Evolutionary conservation across 768 basidiomycete genomes (phyloP).

Genomic region (Tulasnella sp.): DNA sequence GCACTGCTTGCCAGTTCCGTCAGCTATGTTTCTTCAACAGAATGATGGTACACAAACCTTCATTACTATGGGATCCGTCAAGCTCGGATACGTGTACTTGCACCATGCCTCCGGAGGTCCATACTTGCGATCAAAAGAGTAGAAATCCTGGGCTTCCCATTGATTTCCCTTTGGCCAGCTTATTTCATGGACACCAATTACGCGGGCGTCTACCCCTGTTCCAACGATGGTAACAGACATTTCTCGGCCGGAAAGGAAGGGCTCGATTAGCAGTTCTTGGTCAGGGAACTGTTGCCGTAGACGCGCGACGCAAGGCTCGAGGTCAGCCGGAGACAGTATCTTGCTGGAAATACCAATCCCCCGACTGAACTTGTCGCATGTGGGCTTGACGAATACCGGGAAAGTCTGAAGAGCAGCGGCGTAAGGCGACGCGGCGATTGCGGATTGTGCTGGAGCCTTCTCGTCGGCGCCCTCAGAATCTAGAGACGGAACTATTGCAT

Average conservation of each 20-base stretch:
- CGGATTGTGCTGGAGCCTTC: not conserved
- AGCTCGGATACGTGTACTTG: not conserved
- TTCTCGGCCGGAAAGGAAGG: not conserved
- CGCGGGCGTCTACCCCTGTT: not conserved
- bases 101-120: not conserved
- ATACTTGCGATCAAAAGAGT: not conserved
- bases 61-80: not conserved
- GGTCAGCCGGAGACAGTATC: not conserved
- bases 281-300: not conserved
- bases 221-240: not conserved
- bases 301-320: not conserved
- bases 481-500: not conserved
- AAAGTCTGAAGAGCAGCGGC: not conserved
- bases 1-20: not conserved
- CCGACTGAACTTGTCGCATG: not conserved
- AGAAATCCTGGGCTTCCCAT: not conserved
- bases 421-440: not conserved
- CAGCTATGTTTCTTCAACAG: not conserved
- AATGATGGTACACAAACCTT: not conserved
- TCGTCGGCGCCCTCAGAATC: not conserved
- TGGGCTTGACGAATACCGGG: not conserved
- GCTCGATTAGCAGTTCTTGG: not conserved
- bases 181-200: not conserved
- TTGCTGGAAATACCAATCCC: not conserved
- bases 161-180: not conserved